Base-by-base conservation (phyloP, 1,284 basidiomycete genomes). In the Apiotrichum siamense region DNA sequence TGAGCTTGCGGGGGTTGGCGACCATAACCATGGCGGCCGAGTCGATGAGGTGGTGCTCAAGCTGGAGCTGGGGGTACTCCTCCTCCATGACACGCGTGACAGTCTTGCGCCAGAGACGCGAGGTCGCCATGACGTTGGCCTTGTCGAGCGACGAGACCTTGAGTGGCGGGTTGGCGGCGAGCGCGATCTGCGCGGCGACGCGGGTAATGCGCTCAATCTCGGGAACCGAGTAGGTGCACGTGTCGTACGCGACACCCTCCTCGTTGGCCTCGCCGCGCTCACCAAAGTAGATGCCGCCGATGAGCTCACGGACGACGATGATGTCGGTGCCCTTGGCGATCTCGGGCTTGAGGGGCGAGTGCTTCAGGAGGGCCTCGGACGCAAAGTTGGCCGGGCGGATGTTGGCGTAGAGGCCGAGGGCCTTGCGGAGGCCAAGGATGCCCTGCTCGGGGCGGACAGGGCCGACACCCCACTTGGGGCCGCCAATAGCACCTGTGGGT, bases 81-180 rank as follows among this genome's bases (percentile, higher is more conserved):
- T 80, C 80, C 52, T 81, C 76, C 63, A 94, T 75, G 13, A 87
- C 84, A 69, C 93, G 88, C 3, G 81, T 86, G 49, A 94, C 91
- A 26, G 88, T 86, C 70, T 85, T 90, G 52, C 96, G 80, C 96
- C 96, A 99, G 42, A 99, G 78, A 43, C 96, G 80, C 36, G 89
- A 94, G 64, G 85, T 91, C 35, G 96, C 96, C 46, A 99, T 83
- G 26, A 99, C 96, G 73, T 99, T 99, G 51, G 96, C 96, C 77
- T 99, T 99, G 80, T 99, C 96, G 73, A 99, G 82, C 3, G 90
- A 94, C 74, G 92, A 88, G 55, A 99, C 84, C 41, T 83, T 80
- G 42, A 94, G 80, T 18, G 94, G 91, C 4, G 96, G 96, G 69
- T 87, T 80, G 15, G 83, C 77, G 46, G 85, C 79, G 49, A 92